Evolutionary conservation across 2,329 filamentous ascomycete genomes (phyloP).

Genomic region (Colletotrichum godetiae): DNA sequence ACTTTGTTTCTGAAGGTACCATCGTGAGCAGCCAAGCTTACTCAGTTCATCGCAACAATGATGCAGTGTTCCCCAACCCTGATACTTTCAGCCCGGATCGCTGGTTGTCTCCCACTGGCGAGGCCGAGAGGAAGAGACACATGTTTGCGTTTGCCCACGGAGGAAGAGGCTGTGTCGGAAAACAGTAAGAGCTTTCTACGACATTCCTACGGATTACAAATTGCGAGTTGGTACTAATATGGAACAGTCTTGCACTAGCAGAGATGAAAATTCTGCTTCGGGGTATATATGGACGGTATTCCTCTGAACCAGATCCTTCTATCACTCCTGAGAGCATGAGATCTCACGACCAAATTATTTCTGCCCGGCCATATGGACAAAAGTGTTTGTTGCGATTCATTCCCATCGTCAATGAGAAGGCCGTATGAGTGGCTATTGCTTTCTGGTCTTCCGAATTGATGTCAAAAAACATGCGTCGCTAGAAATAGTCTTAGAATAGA

Average conservation of each 20-base stretch:
- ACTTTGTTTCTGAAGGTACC: conserved; percentile 62
- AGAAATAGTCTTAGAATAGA: not conserved
- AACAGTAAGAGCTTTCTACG: conserved; percentile 66
- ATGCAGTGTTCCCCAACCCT: conserved; percentile 79
- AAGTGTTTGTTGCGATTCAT: conserved; percentile 7
- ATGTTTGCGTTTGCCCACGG: conserved; percentile 76
- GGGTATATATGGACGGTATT: conserved; percentile 4
- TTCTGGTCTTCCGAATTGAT: not conserved
- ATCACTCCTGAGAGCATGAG: conserved; percentile 21
- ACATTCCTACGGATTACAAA: conserved; percentile 37
- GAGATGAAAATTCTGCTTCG: conserved; percentile 22
- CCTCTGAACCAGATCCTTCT: not conserved
- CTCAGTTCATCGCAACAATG: conserved; percentile 68
- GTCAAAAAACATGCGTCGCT: not conserved
- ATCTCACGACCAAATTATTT: conserved; percentile 28
- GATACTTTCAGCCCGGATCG: conserved; percentile 83
- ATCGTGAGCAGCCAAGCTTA: conserved; percentile 71
- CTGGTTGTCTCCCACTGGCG: conserved; percentile 81
- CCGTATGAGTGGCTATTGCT: not conserved
- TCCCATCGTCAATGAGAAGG: not conserved
- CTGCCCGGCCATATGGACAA: conserved; percentile 19
- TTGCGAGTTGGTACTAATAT: not conserved
- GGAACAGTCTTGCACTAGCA: conserved; percentile 10
- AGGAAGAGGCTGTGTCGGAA: conserved; percentile 73
- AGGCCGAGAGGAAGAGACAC: conserved; percentile 72